Evolutionary conservation across 108 stramenopile genomes (phyloP).

Genomic region (Cyclotella distinguenda): DNA sequence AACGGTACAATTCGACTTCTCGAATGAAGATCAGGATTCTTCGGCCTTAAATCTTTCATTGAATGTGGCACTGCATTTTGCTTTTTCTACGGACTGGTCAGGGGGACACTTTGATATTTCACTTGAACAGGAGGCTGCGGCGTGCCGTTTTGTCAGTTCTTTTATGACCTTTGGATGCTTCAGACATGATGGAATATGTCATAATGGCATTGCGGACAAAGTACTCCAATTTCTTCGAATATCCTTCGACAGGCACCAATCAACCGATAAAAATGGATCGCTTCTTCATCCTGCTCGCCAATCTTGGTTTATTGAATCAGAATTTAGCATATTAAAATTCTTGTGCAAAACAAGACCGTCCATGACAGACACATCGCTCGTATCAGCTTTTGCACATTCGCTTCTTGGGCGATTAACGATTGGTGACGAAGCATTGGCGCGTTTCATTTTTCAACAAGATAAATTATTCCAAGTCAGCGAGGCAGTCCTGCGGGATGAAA

Average conservation of each 20-base stretch:
- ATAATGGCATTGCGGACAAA: neutral
- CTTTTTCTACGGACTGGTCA: slow-evolving; percentile 31
- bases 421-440: slow-evolving; percentile 71
- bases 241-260: neutral
- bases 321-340: slow-evolving; percentile 58
- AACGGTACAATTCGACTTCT: slow-evolving; percentile 24
- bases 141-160: slow-evolving; percentile 32
- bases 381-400: slow-evolving; percentile 52
- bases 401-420: slow-evolving; percentile 58
- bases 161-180: slow-evolving; percentile 25
- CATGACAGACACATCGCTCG: slow-evolving; percentile 11
- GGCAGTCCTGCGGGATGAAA: neutral
- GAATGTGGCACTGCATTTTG: slow-evolving; percentile 20
- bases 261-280: neutral
- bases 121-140: slow-evolving; percentile 35
- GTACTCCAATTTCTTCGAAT: slow-evolving; percentile 4
- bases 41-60: slow-evolving; percentile 15
- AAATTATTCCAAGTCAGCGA: slow-evolving; percentile 22
- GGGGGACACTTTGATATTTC: neutral
- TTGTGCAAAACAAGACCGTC: slow-evolving; percentile 20
- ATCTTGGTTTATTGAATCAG: slow-evolving; percentile 61
- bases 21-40: slow-evolving; percentile 29
- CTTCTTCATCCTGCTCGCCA: slow-evolving; percentile 31
- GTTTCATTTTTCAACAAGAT: slow-evolving; percentile 59
- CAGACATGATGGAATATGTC: neutral